These are phyloP conservation scores for Moesziomyces sp. DNA, from an alignment of 1,284 basidiomycete species.

Conservation along the genomic window DNA sequence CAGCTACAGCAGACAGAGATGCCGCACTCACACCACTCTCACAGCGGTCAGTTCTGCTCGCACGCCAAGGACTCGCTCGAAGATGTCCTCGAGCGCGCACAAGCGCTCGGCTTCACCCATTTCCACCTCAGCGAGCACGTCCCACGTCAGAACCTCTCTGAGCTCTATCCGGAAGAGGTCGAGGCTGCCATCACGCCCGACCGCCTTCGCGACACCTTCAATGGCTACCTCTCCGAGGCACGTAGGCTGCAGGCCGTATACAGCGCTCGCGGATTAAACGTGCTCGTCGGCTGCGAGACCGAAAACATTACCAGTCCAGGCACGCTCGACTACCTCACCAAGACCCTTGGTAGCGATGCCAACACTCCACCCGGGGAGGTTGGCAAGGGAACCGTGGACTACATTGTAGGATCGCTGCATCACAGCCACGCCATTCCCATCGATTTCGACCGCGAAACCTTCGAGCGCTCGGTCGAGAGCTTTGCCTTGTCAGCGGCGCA, in stretches of 20 bases:
- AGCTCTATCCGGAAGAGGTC: slow-evolving; percentile 93
- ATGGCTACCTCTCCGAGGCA: slow-evolving; percentile 79
- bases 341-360: slow-evolving; percentile 70
- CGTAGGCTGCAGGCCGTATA: slow-evolving; percentile 74
- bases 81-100: slow-evolving; percentile 82
- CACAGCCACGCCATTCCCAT: slow-evolving; percentile 89
- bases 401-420: slow-evolving; percentile 92
- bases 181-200: slow-evolving; percentile 70
- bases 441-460: slow-evolving; percentile 86
- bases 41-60: slow-evolving; percentile 95
- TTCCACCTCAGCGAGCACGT: slow-evolving; percentile 95
- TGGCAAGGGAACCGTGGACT: slow-evolving; percentile 74
- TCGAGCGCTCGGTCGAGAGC: slow-evolving; percentile 73
- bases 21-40: slow-evolving; percentile 85
- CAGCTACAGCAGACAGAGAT: slow-evolving; percentile 69
- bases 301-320: slow-evolving; percentile 83
- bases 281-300: slow-evolving; percentile 92
- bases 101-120: slow-evolving; percentile 79
- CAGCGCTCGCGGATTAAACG: slow-evolving; percentile 70
- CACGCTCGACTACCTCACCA: slow-evolving; percentile 70
- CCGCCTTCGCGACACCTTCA: slow-evolving; percentile 74
- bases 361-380: slow-evolving; percentile 18
- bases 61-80: slow-evolving; percentile 84
- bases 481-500: slow-evolving; percentile 60
- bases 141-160: slow-evolving; percentile 81